Conservation (phyloP, 208 protist genomes). For the Spironucleus salmonicida region DNA sequence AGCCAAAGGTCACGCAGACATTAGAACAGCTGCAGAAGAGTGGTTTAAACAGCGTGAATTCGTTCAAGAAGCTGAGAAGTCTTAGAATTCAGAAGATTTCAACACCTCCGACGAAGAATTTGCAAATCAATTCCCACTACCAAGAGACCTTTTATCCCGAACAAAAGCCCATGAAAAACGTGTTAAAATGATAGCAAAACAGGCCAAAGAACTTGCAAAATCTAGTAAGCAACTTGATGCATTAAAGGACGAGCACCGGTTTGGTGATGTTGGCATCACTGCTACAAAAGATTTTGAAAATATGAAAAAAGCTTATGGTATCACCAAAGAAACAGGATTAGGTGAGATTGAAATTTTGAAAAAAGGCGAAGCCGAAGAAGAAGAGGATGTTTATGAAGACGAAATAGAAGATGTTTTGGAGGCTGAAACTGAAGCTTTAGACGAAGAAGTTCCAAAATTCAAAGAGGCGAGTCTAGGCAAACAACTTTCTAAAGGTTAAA, state of each 20-base stretch:
- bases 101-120: constrained; percentile 26
- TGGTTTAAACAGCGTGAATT: background rate
- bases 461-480: background rate
- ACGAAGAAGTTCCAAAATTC: background rate
- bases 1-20: background rate
- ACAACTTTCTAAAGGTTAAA: background rate
- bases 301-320: background rate
- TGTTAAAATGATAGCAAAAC: background rate
- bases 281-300: background rate
- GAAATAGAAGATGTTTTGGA: background rate
- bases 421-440: too few species aligned
- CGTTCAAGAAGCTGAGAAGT: background rate
- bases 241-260: background rate
- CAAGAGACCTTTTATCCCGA: background rate
- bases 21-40: background rate
- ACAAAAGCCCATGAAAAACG: background rate
- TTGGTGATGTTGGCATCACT: background rate
- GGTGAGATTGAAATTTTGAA: background rate
- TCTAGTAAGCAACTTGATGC: background rate
- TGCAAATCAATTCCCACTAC: background rate
- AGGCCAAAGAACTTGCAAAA: background rate
- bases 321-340: background rate
- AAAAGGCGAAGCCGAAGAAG: background rate
- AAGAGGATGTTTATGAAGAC: background rate
- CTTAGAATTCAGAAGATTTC: too few species aligned